These are phyloP conservation scores for Venturia effusa DNA, from an alignment of 2,329 filamentous ascomycete species.

Conservation along the genomic window DNA sequence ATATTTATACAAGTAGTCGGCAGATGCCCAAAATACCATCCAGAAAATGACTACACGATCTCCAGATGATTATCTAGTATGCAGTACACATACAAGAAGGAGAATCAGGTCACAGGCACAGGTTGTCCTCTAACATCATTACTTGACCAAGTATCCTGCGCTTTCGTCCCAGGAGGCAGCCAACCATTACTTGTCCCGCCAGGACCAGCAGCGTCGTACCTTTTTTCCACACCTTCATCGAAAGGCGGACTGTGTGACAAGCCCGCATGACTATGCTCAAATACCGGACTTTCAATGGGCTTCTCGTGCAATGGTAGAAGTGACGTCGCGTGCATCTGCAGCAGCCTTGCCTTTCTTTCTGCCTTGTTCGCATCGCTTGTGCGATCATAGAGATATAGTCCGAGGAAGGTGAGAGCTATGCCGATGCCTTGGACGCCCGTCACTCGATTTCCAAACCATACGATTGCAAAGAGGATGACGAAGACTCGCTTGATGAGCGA, in stretches of 20 bases:
- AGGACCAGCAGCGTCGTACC: constrained; percentile 42
- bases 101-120: constrained; percentile 6
- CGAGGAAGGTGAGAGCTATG: constrained; percentile 80
- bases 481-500: constrained; percentile 95
- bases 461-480: constrained; percentile 85
- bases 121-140: constrained; percentile 3
- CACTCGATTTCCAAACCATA: constrained; percentile 92
- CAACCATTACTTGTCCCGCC: constrained; percentile 39
- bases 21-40: background rate
- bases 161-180: constrained; percentile 69
- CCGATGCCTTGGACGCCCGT: constrained; percentile 73
- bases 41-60: background rate
- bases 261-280: background rate
- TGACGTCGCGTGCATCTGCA: constrained; percentile 23
- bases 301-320: constrained; percentile 21
- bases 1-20: background rate
- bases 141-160: constrained; percentile 70
- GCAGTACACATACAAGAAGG: background rate
- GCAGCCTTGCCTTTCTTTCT: constrained; percentile 56
- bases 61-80: background rate
- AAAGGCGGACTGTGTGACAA: constrained; percentile 23
- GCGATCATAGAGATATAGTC: constrained; percentile 90
- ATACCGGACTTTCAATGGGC: constrained; percentile 7
- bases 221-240: constrained; percentile 32
- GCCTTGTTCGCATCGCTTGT: constrained; percentile 81